phyloP scores from a whole-genome alignment of 1,284 basidiomycete genomes.

The Kalmanozyma brasiliensis region DNA sequence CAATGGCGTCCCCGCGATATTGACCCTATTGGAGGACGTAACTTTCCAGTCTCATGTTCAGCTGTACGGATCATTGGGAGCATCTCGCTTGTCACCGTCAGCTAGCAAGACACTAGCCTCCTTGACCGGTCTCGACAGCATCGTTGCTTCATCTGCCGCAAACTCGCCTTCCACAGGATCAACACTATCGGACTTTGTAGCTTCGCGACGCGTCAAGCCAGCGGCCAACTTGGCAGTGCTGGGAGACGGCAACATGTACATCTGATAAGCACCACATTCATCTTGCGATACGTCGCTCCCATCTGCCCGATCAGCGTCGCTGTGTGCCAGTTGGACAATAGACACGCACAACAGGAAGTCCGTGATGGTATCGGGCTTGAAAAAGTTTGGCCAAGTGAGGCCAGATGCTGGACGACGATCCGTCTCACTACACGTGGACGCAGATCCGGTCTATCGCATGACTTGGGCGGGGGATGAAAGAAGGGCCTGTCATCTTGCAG shows the following conservation, averaged over 20 bases:
- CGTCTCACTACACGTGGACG: no score
- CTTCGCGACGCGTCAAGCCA: conserved; percentile 22
- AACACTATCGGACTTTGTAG: conserved; percentile 29
- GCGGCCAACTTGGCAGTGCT: conserved; percentile 28
- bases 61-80: conserved; percentile 32
- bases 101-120: conserved; percentile 8
- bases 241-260: conserved; percentile 52
- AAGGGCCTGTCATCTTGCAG: no score
- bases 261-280: conserved; percentile 12
- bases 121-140: conserved; percentile 16
- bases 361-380: no score
- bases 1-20: conserved; percentile 13
- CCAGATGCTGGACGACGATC: no score
- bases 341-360: no score
- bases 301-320: no score
- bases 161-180: not conserved
- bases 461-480: no score
- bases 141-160: not conserved
- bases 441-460: no score
- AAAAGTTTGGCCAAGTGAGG: no score
- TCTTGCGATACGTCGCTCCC: not conserved
- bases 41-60: conserved; percentile 40
- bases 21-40: conserved; percentile 34
- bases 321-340: no score
- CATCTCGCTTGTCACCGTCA: conserved; percentile 9